Base-by-base conservation (phyloP, 2,329 filamentous ascomycete genomes). In the Coniella lustricola region DNA sequence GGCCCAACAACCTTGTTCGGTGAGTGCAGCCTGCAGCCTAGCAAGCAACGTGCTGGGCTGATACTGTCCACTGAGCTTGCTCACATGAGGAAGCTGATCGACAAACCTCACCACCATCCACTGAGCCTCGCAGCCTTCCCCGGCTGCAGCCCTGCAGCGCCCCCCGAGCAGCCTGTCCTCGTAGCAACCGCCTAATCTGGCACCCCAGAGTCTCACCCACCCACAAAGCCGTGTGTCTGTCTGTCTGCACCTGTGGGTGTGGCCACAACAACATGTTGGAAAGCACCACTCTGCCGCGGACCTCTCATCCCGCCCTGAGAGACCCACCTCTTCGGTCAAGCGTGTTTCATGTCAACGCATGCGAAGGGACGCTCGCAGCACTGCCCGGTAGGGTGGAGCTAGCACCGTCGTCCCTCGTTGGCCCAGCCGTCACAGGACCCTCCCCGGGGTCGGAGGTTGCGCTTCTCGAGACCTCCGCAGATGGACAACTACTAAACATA, bases 261-360 rank as follows among this genome's bases (percentile, higher is more conserved):
- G 49, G 49, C 40, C 37, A 46, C 34, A 44, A 48, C 48, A 39
- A 40, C 33, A n/a, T n/a, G n/a, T n/a, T n/a, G n/a, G n/a, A n/a
- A n/a, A n/a, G n/a, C 49, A 51, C 5, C 29, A 41, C 20, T 29
- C n/a, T 18, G 12, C 13, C 33, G 16, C 33, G 16, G 25, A 40
- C n/a, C 18, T 43, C 33, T 37, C 14, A 16, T 37, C 10, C 18
- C 21, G 7, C 35, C 16, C 31, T 25, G 39, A 34, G 14, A 43
- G 35, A 21, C 45, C 49, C 46, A 39, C 33, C 39, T 21, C 45
- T 38, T 44, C 47, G 49, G 44, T 43, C 49, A 50, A 50, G 49
- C 49, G 41, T 48, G 49, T 51, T 51, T 48, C 49, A 51, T 40
- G 31, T 44, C 37, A 29, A 29, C 43, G 36, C 49, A 51, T 43